Percentiles rank a stretch among this genome's conserved stretches.
phyloP scores from a whole-genome alignment of 768 basidiomycete species.

The Xerocomellus intermedius region DNA sequence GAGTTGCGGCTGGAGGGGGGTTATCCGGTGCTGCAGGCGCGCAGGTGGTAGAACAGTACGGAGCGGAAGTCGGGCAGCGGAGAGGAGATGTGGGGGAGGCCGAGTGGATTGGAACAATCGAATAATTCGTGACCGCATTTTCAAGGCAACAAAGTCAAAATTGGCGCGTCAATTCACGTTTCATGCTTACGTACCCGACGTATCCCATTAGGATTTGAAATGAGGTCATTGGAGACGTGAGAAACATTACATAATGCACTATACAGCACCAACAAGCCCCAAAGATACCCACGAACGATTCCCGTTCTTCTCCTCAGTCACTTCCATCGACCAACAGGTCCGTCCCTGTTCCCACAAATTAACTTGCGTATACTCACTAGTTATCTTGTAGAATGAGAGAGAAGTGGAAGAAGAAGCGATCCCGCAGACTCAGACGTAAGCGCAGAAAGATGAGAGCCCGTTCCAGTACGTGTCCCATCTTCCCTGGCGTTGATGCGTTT shows the following conservation, averaged over 20 bases:
- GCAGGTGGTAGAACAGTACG: not conserved
- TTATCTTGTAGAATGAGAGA: slow-evolving; percentile 73
- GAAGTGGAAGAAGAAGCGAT: slow-evolving; percentile 97
- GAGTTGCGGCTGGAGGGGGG: slow-evolving; percentile 4
- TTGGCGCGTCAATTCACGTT: too few relatives aligned
- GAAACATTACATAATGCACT: slow-evolving; percentile 31
- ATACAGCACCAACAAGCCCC: slow-evolving; percentile 37
- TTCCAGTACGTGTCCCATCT: slow-evolving; percentile 64
- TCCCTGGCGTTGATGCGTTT: not conserved
- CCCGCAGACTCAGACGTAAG: slow-evolving; percentile 88
- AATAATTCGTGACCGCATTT: slow-evolving; percentile 13
- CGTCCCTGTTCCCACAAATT: not conserved
- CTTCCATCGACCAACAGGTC: slow-evolving; percentile 33
- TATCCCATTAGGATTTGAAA: not conserved
- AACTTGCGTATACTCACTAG: not conserved
- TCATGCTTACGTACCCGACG: not conserved
- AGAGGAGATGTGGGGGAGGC: not conserved
- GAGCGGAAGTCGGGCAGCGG: not conserved
- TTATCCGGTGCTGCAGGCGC: slow-evolving; percentile 4
- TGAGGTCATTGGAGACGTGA: slow-evolving; percentile 18
- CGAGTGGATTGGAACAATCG: slow-evolving; percentile 1
- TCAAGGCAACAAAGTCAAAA: not conserved
- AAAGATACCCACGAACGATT: slow-evolving; percentile 17
- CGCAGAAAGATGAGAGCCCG: slow-evolving; percentile 96
- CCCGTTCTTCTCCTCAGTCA: slow-evolving; percentile 23